A percentile compares a stretch with the other conserved stretches of the same genome.
Conservation (phyloP, 768 basidiomycete species). For the Paxillus involutus region DNA sequence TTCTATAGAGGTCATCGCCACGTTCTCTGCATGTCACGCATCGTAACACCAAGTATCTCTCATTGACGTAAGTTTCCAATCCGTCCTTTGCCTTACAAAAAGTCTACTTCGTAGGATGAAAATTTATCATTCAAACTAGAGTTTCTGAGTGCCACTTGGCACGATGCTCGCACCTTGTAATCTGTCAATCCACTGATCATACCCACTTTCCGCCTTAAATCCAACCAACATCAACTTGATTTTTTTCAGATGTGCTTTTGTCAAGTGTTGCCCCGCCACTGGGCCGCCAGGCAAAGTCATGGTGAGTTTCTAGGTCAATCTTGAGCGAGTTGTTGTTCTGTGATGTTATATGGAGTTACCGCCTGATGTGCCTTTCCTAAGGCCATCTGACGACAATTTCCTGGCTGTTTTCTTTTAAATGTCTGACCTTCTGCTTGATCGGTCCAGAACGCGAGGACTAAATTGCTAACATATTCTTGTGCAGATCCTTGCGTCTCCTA, state of each 20-base stretch:
- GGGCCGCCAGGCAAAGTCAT: background rate
- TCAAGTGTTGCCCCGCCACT: background rate
- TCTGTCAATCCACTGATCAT: slow-evolving; percentile 67
- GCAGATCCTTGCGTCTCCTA: background rate
- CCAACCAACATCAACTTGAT: slow-evolving; percentile 1
- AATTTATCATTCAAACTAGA: slow-evolving; percentile 82
- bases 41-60: no score
- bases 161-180: slow-evolving; percentile 64
- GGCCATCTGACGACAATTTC: slow-evolving; percentile 66
- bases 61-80: slow-evolving; percentile 14
- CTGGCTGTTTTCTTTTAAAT: slow-evolving; percentile 68
- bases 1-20: slow-evolving; percentile 6
- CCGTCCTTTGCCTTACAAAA: slow-evolving; percentile 1
- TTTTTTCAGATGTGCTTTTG: slow-evolving; percentile 1
- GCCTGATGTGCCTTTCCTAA: slow-evolving; percentile 56
- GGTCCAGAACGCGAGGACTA: background rate
- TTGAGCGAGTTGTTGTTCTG: background rate
- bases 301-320: slow-evolving; percentile 5
- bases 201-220: background rate
- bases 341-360: slow-evolving; percentile 72
- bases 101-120: slow-evolving; percentile 48
- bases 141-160: slow-evolving; percentile 75
- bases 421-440: slow-evolving; percentile 43
- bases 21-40: background rate
- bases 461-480: background rate